These are phyloP conservation scores for Fraxinus quadrangulata DNA, from an alignment of 257 asterid genomes.

Conservation along the genomic window DNA sequence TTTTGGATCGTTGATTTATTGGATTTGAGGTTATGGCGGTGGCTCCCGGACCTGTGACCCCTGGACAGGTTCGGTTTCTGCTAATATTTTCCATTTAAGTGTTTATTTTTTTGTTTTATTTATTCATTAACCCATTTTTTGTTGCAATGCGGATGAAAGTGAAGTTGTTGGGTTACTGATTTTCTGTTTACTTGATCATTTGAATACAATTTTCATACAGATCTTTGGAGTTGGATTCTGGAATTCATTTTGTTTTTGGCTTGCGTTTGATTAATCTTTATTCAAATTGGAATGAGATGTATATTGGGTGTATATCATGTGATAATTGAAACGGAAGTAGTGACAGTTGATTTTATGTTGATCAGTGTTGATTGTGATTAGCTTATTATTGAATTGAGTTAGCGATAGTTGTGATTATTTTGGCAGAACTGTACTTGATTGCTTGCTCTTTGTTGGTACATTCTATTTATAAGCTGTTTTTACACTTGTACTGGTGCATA, in stretches of 20 bases:
- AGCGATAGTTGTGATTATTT: too few relatives aligned
- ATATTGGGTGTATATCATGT: neutral
- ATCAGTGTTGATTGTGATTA: constrained; percentile 1
- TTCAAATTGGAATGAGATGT: neutral
- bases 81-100: neutral
- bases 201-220: constrained; percentile 21
- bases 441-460: too few relatives aligned
- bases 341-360: neutral
- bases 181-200: constrained; percentile 24
- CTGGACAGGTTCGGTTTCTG: constrained; percentile 60
- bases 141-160: constrained; percentile 17
- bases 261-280: neutral
- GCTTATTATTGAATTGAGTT: neutral
- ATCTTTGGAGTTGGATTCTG: constrained; percentile 17
- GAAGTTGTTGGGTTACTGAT: constrained; percentile 1
- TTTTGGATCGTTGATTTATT: constrained; percentile 28
- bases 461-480: neutral
- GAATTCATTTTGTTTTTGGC: neutral
- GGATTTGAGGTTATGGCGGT: constrained; percentile 49
- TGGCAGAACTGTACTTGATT: too few relatives aligned
- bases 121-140: neutral
- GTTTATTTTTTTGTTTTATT: neutral
- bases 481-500: neutral
- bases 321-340: constrained; percentile 2
- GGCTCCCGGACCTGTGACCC: constrained; percentile 68